Conservation (phyloP, 306 rosid genomes). For the Calophaca sinica region DNA sequence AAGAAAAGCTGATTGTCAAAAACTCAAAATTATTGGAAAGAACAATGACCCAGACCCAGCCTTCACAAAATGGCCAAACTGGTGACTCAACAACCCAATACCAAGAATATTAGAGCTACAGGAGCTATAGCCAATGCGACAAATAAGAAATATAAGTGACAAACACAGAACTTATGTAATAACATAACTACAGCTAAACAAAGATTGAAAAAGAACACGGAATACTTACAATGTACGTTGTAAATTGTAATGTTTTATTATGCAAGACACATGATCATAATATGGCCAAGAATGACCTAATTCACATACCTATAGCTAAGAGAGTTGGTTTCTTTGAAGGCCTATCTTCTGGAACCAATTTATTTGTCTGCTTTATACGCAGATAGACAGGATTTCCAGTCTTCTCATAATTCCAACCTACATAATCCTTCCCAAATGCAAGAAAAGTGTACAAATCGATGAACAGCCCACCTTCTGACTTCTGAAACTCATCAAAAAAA, state of each 20-base stretch:
- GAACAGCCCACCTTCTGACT: slow-evolving; percentile 83
- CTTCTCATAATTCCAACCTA: slow-evolving; percentile 80
- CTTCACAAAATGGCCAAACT: slow-evolving; percentile 13
- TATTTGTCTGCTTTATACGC: slow-evolving; percentile 73
- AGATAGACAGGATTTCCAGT: slow-evolving; percentile 85
- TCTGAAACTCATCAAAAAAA: slow-evolving; percentile 62
- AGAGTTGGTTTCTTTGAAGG: slow-evolving; percentile 84
- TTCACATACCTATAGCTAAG: slow-evolving; percentile 72
- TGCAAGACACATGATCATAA: not conserved
- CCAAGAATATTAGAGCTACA: slow-evolving; percentile 10
- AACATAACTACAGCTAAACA: too few species aligned
- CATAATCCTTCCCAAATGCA: slow-evolving; percentile 82
- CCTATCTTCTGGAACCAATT: slow-evolving; percentile 79
- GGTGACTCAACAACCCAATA: slow-evolving; percentile 26
- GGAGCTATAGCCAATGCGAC: not conserved
- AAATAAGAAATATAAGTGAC: not conserved
- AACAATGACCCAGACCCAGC: not conserved
- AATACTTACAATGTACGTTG: not conserved
- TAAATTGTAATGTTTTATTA: not conserved
- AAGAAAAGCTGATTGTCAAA: slow-evolving; percentile 14
- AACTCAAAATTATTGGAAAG: not conserved
- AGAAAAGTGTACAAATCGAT: slow-evolving; percentile 80
- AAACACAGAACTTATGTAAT: slow-evolving; percentile 16
- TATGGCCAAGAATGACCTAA: not conserved
- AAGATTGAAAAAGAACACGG: not conserved